Percentiles rank a stretch among this genome's conserved stretches.
Conservation (phyloP, 2,329 filamentous ascomycete genomes). For the Paraphoma sp. region DNA sequence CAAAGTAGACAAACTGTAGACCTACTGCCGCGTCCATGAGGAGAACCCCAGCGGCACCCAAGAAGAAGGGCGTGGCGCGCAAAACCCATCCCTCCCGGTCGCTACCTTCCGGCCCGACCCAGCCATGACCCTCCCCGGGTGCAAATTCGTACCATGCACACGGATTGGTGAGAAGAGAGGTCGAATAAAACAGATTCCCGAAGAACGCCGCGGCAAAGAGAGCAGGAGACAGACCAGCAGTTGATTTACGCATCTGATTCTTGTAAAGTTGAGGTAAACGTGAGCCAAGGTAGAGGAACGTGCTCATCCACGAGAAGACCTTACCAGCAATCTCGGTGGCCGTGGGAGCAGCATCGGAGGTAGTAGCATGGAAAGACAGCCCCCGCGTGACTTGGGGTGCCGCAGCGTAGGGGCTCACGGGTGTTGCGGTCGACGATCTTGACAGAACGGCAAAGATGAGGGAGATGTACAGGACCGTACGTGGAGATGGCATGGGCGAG, state of each 20-base stretch:
- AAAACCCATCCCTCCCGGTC: conserved; percentile 63
- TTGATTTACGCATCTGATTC: conserved; percentile 68
- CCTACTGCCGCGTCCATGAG: conserved; percentile 68
- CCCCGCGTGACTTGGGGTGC: conserved; percentile 15
- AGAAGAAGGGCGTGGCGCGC: conserved; percentile 67
- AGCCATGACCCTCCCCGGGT: conserved; percentile 62
- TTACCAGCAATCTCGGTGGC: conserved; percentile 47
- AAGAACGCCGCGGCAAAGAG: conserved; percentile 72
- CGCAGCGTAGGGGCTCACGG: conserved; percentile 34
- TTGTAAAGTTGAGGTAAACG: conserved; percentile 67
- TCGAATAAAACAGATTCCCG: conserved; percentile 72
- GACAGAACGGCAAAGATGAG: conserved; percentile 53
- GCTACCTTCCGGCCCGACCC: conserved; percentile 64
- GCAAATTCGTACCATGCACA: conserved; percentile 66
- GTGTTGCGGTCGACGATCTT: conserved; percentile 44
- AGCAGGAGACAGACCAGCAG: conserved; percentile 66
- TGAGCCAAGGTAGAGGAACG: conserved; percentile 49
- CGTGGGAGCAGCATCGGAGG: conserved; percentile 18
- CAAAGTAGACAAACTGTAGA: conserved; percentile 68
- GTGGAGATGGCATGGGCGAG: conserved; percentile 54
- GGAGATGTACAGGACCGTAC: conserved; percentile 55
- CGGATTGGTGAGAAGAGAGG: conserved; percentile 68
- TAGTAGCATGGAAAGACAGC: conserved; percentile 14
- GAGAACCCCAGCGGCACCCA: conserved; percentile 70
- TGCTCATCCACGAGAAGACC: conserved; percentile 53